Evolutionary conservation across 768 basidiomycete genomes (phyloP).

Genomic region (Coprinellus micaceus): DNA sequence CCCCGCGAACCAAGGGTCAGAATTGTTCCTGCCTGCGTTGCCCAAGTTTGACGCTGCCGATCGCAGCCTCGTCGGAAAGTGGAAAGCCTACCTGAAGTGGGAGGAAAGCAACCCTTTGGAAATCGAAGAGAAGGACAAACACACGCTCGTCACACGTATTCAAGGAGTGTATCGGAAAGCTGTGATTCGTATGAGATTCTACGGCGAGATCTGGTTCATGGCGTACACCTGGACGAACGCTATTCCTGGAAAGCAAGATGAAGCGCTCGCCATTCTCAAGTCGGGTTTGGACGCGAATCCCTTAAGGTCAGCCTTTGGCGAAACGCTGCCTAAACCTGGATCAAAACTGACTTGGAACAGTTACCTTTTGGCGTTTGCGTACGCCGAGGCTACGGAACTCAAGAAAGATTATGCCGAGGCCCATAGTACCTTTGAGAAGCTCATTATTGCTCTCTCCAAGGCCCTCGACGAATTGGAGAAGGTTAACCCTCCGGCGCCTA

Average conservation of each 20-base stretch:
- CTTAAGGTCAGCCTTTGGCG: slow-evolving; percentile 46
- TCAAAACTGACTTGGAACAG: slow-evolving; percentile 35
- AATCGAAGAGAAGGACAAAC: slow-evolving; percentile 79
- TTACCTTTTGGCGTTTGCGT: slow-evolving; percentile 87
- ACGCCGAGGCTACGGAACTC: slow-evolving; percentile 69
- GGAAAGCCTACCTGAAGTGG: slow-evolving; percentile 93
- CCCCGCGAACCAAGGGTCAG: slow-evolving; percentile 26
- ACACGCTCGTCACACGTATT: slow-evolving; percentile 63
- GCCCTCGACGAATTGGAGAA: slow-evolving; percentile 63
- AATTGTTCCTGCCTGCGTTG: slow-evolving; percentile 61
- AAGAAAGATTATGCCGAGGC: slow-evolving; percentile 59
- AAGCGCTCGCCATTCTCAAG: slow-evolving; percentile 76
- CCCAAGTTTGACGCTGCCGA: slow-evolving; percentile 75
- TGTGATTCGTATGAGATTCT: slow-evolving; percentile 88
- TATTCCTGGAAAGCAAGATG: slow-evolving; percentile 67
- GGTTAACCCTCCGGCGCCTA: slow-evolving; percentile 27
- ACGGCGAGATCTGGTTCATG: slow-evolving; percentile 96
- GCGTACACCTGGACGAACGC: slow-evolving; percentile 79
- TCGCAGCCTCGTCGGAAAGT: slow-evolving; percentile 71
- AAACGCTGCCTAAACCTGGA: not conserved
- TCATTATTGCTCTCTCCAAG: slow-evolving; percentile 60
- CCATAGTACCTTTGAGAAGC: slow-evolving; percentile 67
- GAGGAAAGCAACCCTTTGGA: slow-evolving; percentile 93
- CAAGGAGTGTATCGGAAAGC: slow-evolving; percentile 87
- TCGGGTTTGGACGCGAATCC: slow-evolving; percentile 88